phyloP scores from a whole-genome alignment of 345 rosid genomes.

The Gossypium rotundifolium region DNA sequence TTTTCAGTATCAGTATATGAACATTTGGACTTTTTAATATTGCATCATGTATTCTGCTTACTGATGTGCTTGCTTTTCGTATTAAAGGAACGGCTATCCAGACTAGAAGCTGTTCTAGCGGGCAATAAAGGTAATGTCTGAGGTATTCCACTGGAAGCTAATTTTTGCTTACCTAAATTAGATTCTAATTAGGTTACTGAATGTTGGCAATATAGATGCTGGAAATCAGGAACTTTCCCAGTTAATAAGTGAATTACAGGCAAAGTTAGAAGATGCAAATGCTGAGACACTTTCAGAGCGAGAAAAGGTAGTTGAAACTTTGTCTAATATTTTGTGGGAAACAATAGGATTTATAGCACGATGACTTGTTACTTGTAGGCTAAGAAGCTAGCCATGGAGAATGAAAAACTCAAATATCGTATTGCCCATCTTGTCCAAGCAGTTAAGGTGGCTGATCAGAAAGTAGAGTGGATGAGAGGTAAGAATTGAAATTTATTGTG shows the following conservation, averaged over 20 bases:
- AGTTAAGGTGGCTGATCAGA: constrained; percentile 10
- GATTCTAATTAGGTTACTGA: background rate
- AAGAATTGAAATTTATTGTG: background rate
- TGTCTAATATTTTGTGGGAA: background rate
- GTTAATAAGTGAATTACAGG: constrained; percentile 1
- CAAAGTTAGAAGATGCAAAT: constrained; percentile 7
- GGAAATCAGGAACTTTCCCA: constrained; percentile 8
- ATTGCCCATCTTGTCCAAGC: constrained; percentile 14
- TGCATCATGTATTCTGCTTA: background rate
- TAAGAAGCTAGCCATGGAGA: constrained; percentile 9
- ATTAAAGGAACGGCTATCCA: constrained; percentile 9
- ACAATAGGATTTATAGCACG: background rate
- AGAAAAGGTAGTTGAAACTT: background rate
- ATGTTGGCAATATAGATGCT: constrained; percentile 2
- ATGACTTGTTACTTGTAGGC: constrained; percentile 5
- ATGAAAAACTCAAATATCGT: constrained; percentile 18
- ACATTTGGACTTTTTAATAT: background rate
- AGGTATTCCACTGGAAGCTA: background rate
- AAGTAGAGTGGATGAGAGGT: constrained; percentile 11
- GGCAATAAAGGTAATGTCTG: background rate
- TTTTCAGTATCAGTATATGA: background rate
- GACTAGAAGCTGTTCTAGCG: constrained; percentile 3
- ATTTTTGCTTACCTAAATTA: background rate
- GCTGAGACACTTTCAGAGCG: background rate
- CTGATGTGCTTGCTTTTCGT: background rate